Conservation (phyloP, 441 rosid species). For the Viola pubescens region DNA sequence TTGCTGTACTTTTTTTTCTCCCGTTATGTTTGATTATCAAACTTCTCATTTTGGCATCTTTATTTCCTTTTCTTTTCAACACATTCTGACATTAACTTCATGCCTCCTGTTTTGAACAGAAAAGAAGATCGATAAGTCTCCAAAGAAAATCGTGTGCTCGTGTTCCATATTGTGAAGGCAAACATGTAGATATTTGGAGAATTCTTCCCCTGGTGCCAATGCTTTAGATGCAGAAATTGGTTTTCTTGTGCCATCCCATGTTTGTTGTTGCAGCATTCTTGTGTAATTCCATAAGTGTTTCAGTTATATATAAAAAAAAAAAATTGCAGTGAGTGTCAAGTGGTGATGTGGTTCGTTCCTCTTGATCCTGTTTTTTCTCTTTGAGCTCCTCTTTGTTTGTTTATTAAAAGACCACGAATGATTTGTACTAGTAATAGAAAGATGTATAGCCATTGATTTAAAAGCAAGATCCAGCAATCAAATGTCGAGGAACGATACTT, state of each 20-base stretch:
- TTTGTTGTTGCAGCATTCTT: constrained; percentile 19
- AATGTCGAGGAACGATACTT: constrained; percentile 18
- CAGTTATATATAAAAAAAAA: no score
- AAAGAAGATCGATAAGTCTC: constrained; percentile 73
- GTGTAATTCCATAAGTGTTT: constrained; percentile 18
- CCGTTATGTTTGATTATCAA: no score
- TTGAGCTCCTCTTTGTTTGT: constrained; percentile 1
- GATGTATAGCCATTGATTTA: constrained; percentile 26
- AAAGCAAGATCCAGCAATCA: constrained; percentile 19
- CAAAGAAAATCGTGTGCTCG: constrained; percentile 68
- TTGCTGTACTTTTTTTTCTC: not conserved
- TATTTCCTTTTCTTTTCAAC: not conserved
- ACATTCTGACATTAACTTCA: not conserved
- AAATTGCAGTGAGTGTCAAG: not conserved
- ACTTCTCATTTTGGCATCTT: not conserved
- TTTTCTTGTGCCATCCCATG: constrained; percentile 19
- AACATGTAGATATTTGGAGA: constrained; percentile 23
- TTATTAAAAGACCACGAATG: constrained; percentile 15
- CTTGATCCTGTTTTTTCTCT: not conserved
- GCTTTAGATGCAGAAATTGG: constrained; percentile 34
- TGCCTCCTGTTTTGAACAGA: constrained; percentile 40
- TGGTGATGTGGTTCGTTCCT: constrained; percentile 12
- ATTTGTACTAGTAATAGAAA: constrained; percentile 19
- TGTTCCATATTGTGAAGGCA: constrained; percentile 69
- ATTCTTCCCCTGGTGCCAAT: constrained; percentile 16